Evolutionary conservation across 441 rosid species (phyloP).

Genomic region (Raphanus hybrid): DNA sequence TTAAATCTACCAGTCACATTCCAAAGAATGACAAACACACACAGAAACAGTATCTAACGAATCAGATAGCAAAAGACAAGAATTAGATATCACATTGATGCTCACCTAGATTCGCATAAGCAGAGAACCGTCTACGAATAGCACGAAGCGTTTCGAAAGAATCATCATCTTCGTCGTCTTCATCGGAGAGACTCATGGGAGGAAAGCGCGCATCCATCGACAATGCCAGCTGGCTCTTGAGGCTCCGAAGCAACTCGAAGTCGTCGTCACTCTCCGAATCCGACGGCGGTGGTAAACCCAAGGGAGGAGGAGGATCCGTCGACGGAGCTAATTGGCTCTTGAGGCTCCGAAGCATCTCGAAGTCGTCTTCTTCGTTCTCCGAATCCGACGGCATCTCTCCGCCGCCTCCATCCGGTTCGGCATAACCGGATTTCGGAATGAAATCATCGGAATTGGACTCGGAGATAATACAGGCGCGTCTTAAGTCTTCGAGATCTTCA

Average conservation of each 20-base stretch:
- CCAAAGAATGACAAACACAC: no score
- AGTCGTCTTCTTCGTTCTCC: slow-evolving; percentile 69
- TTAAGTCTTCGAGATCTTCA: slow-evolving; percentile 76
- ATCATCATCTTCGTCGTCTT: slow-evolving; percentile 51
- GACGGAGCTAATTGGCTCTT: slow-evolving; percentile 51
- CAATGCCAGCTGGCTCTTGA: slow-evolving; percentile 54
- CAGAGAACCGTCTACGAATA: slow-evolving; percentile 67
- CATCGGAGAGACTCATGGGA: slow-evolving; percentile 33
- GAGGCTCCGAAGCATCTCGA: slow-evolving; percentile 57
- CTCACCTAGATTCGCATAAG: slow-evolving; percentile 52
- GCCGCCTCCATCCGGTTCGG: slow-evolving; percentile 15
- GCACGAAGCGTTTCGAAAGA: slow-evolving; percentile 77
- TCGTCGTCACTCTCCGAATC: slow-evolving; percentile 71
- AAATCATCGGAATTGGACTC: slow-evolving; percentile 48
- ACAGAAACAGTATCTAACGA: slow-evolving; percentile 8
- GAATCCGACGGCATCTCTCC: slow-evolving; percentile 42
- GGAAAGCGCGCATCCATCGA: slow-evolving; percentile 36
- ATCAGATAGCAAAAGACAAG: slow-evolving; percentile 1
- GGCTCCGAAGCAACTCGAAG: slow-evolving; percentile 55
- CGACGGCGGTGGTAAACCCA: slow-evolving; percentile 17
- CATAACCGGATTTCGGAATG: not conserved
- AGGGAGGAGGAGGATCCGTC: slow-evolving; percentile 26
- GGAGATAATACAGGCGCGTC: slow-evolving; percentile 64
- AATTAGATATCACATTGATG: not conserved
- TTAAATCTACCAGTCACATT: not conserved